Evolutionary conservation across 129 eudicot genomes (phyloP).

Genomic region (Lonicera japonica): DNA sequence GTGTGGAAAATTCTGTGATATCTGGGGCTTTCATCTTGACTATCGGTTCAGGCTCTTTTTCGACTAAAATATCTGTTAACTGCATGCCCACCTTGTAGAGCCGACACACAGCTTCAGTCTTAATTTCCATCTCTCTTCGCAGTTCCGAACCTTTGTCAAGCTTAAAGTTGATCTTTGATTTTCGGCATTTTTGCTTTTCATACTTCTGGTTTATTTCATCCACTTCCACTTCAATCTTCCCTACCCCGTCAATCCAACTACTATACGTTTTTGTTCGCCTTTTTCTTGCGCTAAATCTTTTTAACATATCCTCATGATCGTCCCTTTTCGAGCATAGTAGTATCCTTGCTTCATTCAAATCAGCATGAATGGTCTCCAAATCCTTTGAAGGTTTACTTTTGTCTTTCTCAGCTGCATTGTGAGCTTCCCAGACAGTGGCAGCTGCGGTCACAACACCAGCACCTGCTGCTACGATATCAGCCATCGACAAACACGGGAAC

Average conservation of each 20-base stretch:
- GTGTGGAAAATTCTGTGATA: constrained; percentile 16
- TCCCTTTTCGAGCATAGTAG: constrained; percentile 4
- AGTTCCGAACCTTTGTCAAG: neutral
- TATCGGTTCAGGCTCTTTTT: constrained; percentile 16
- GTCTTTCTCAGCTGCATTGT: constrained; percentile 7
- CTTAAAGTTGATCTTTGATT: neutral
- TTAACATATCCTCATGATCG: constrained; percentile 6
- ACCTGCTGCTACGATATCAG: too few species aligned
- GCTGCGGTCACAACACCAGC: neutral
- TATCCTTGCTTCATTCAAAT: constrained; percentile 8
- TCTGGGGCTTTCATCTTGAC: constrained; percentile 20
- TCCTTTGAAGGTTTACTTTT: constrained; percentile 11
- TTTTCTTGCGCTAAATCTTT: constrained; percentile 6
- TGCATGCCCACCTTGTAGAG: constrained; percentile 14
- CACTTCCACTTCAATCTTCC: constrained; percentile 6
- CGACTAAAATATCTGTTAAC: constrained; percentile 10
- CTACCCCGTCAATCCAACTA: constrained; percentile 6
- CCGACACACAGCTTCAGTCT: neutral
- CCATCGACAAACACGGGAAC: too few species aligned
- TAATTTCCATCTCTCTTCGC: constrained; percentile 12
- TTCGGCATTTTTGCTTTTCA: neutral
- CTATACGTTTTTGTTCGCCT: constrained; percentile 14
- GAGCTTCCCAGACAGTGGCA: constrained; percentile 4
- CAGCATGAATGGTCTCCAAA: constrained; percentile 2
- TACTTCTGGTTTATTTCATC: neutral